Evolutionary conservation across 1,284 basidiomycete species (phyloP).

Genomic region (Tilletia caries): DNA sequence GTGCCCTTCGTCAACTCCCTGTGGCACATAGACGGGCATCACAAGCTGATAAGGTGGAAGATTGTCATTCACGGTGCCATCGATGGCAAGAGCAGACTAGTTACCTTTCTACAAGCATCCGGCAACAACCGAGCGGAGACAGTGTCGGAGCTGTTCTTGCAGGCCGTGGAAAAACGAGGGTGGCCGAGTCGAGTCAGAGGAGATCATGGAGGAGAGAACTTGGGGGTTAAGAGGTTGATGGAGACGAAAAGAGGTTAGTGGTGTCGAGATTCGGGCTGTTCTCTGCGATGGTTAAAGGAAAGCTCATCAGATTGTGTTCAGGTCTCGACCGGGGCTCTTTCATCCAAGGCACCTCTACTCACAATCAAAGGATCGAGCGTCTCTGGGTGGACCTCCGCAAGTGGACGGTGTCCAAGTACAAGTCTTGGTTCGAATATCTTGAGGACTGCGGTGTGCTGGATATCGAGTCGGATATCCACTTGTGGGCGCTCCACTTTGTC

Average conservation of each 20-base stretch:
- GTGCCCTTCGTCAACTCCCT: too few species aligned
- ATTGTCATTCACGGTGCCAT: too few species aligned
- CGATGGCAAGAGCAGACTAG: too few species aligned
- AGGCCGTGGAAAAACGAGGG: too few species aligned
- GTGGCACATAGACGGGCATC: too few species aligned
- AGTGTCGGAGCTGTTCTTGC: too few species aligned
- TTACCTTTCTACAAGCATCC: too few species aligned
- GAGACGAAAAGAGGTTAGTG: slow-evolving; percentile 36
- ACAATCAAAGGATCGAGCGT: slow-evolving; percentile 57
- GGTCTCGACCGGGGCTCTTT: slow-evolving; percentile 43
- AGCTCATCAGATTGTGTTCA: background rate
- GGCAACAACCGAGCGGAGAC: too few species aligned
- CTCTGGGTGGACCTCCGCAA: slow-evolving; percentile 54
- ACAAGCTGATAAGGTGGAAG: too few species aligned
- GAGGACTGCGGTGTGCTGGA: slow-evolving; percentile 39
- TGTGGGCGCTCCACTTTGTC: background rate
- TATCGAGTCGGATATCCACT: slow-evolving; percentile 46
- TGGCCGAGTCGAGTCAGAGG: slow-evolving; percentile 54
- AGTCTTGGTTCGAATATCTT: slow-evolving; percentile 14
- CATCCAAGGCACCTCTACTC: too few species aligned
- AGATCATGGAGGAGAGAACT: slow-evolving; percentile 57
- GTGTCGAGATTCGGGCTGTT: too few species aligned
- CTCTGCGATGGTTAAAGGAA: too few species aligned
- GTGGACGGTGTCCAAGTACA: slow-evolving; percentile 10
- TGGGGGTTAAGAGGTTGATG: slow-evolving; percentile 48